Conservation (phyloP, 306 rosid species). For the Leucaena leucocephala region DNA sequence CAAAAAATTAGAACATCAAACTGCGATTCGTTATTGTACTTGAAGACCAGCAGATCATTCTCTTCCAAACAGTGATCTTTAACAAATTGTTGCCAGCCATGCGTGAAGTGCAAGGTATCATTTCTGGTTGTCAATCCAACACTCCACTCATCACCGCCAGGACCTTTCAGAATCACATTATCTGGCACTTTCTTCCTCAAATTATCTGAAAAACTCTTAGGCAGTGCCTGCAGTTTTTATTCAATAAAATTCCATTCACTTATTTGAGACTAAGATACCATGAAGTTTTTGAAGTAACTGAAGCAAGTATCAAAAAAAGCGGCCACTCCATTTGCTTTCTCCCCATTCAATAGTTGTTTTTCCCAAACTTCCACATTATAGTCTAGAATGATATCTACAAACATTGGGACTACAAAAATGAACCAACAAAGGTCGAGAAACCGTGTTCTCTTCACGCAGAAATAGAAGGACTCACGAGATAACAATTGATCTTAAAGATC, state of each 20-base stretch:
- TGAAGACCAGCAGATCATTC: constrained; percentile 71
- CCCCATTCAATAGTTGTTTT: too few species aligned
- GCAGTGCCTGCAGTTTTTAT: constrained; percentile 59
- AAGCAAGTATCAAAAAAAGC: constrained; percentile 11
- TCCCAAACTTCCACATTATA: background rate
- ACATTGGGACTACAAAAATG: background rate
- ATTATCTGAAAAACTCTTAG: constrained; percentile 53
- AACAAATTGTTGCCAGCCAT: constrained; percentile 67
- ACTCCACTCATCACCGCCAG: constrained; percentile 63
- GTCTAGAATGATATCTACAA: background rate
- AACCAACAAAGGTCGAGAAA: background rate
- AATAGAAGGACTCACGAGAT: background rate
- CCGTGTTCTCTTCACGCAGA: background rate
- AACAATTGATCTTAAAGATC: background rate
- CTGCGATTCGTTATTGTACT: constrained; percentile 58
- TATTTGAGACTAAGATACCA: background rate
- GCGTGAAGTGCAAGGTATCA: constrained; percentile 44
- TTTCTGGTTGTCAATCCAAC: constrained; percentile 51
- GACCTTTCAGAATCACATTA: constrained; percentile 60
- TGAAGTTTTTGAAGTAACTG: background rate
- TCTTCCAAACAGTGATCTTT: constrained; percentile 58
- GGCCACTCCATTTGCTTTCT: background rate
- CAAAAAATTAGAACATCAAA: constrained; percentile 67
- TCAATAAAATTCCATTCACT: constrained; percentile 7
- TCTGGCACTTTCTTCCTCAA: constrained; percentile 61